Evolutionary conservation across 768 basidiomycete genomes (phyloP), one percentile per base, ranked within the genome.

Genomic region (Pleurotus salmoneostramineus): DNA sequence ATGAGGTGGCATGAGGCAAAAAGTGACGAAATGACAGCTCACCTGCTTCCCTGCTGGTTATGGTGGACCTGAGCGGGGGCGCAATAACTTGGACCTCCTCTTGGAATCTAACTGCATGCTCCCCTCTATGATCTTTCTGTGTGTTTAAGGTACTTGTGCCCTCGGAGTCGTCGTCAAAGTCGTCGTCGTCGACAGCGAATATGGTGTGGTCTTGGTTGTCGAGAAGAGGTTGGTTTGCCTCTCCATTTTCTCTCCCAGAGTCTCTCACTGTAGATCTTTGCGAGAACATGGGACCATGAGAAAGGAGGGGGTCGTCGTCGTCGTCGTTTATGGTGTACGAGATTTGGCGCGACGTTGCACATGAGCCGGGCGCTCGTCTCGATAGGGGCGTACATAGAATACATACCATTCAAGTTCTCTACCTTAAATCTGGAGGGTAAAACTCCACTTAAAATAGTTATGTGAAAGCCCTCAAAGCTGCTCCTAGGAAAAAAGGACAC

Each of bases 41-140:
- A 93, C 91, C 89, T 69, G 85, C 77, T 76, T 94, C 92, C 57
- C 93, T 85, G 67, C 91, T 93, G 55, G 85, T 74, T 32, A 77
- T 72, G 21, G 87, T 91, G 17, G 91, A 94, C 68, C 84, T 80
- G 37, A 93, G 72, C 4, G 88, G 77, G 0, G 86, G 88, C 3
- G 78, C 80, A 64, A 89, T 84, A 45, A 88, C 79, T 60, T 87
- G 83, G 1, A 88, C 84, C 36, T 85, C 79, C 51, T 91, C 87
- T 59, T 81, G 73, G 65, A 91, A 90, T 45, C 84, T 77, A 42
- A 91, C 87, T 6, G 69, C 71, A 35, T 82, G 80, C 31, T 76
- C 74, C 15, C 72, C 65, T 49, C 72, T 72, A 17, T 68, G 66
- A 2, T 71, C 69, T 59, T 73, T 68, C 10, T 68, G 62, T 6